Evolutionary conservation across 805 yeast genomes (phyloP).

Genomic region (Schwanniomyces sp.): DNA sequence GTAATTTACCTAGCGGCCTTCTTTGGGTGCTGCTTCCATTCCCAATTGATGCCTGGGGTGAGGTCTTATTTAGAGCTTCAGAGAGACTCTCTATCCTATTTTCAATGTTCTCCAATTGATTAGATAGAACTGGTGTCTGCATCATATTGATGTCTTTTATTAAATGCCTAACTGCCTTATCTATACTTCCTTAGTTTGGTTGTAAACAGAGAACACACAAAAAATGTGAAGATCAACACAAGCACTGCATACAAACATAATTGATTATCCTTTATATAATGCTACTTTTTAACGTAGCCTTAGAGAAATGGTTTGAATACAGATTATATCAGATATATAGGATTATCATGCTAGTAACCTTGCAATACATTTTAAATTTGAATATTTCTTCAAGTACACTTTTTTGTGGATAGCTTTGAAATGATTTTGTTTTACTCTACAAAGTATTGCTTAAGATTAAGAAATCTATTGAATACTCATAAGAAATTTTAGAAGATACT

Average conservation of each 20-base stretch:
- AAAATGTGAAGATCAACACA: neutral
- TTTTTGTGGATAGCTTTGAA: too few relatives aligned
- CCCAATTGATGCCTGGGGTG: conserved; percentile 1
- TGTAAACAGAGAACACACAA: neutral
- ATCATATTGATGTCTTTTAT: neutral
- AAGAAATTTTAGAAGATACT: too few relatives aligned
- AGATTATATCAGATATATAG: too few relatives aligned
- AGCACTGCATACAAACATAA: neutral
- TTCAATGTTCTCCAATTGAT: conserved; percentile 19
- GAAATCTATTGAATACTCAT: too few relatives aligned
- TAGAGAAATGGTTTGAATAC: too few relatives aligned
- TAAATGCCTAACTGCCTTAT: neutral
- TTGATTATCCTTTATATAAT: neutral
- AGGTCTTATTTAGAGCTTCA: conserved; percentile 9
- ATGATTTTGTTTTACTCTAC: too few relatives aligned
- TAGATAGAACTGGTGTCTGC: conserved; percentile 8
- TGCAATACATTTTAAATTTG: too few relatives aligned
- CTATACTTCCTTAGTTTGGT: neutral
- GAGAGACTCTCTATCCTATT: conserved; percentile 19
- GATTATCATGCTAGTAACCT: too few relatives aligned
- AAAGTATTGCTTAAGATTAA: too few relatives aligned
- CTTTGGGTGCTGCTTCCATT: neutral
- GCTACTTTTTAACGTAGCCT: too few relatives aligned
- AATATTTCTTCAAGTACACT: too few relatives aligned
- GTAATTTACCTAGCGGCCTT: conserved; percentile 8